Percentiles rank a stretch among this genome's conserved stretches.
Conservation (phyloP, 805 yeast genomes). For the Candida cerambycidarum region DNA sequence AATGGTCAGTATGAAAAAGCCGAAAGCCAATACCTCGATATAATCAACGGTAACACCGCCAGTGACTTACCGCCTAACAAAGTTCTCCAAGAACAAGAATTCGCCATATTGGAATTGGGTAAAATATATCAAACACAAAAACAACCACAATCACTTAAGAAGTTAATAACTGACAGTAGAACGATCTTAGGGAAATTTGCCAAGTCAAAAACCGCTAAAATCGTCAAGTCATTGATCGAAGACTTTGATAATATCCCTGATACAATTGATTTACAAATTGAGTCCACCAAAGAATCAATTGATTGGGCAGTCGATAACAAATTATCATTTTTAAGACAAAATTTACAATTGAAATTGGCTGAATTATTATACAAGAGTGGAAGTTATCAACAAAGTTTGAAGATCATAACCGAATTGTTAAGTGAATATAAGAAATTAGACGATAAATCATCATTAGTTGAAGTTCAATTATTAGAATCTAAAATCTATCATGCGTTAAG, state of each 20-base stretch:
- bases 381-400: slow-evolving; percentile 66
- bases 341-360: slow-evolving; percentile 80
- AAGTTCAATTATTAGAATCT: slow-evolving; percentile 89
- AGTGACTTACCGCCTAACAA: slow-evolving; percentile 19
- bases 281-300: slow-evolving; percentile 73
- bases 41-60: slow-evolving; percentile 24
- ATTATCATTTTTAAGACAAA: slow-evolving; percentile 84
- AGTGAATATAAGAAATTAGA: slow-evolving; percentile 90
- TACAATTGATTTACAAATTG: slow-evolving; percentile 67
- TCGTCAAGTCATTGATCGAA: slow-evolving; percentile 79
- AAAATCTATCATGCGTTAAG: slow-evolving; percentile 88
- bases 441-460: slow-evolving; percentile 92
- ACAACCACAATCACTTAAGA: slow-evolving; percentile 52
- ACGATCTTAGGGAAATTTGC: slow-evolving; percentile 76
- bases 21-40: slow-evolving; percentile 54
- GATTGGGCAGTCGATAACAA: slow-evolving; percentile 85
- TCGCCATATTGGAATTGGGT: slow-evolving; percentile 75
- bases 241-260: slow-evolving; percentile 62
- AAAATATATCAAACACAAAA: slow-evolving; percentile 55
- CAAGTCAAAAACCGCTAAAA: slow-evolving; percentile 92
- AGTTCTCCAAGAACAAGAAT: slow-evolving; percentile 50
- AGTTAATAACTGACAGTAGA: slow-evolving; percentile 67
- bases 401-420: slow-evolving; percentile 68
- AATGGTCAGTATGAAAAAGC: slow-evolving; percentile 54
- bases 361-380: slow-evolving; percentile 68